Evolutionary conservation across 768 basidiomycete species (phyloP).

Genomic region (Macrolepiota fuliginosa): DNA sequence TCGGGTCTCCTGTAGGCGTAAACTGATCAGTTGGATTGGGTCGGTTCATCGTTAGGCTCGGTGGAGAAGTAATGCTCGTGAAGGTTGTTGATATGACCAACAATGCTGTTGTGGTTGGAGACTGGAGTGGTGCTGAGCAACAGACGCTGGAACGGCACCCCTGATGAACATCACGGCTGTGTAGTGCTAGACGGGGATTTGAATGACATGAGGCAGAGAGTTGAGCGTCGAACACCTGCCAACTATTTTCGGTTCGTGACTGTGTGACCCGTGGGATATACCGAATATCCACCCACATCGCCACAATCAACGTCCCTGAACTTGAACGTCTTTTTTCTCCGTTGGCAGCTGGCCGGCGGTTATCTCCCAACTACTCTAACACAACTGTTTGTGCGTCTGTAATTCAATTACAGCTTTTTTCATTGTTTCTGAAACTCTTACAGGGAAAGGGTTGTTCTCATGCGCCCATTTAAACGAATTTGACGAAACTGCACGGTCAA

Average conservation of each 20-base stretch:
- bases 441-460: background rate
- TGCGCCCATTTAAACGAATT: background rate
- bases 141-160: background rate
- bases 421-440: background rate
- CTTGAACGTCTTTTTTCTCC: background rate
- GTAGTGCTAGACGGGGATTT: background rate
- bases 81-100: background rate
- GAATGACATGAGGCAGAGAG: background rate
- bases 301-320: background rate
- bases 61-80: background rate
- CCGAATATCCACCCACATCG: background rate
- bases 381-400: background rate
- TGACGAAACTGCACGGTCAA: background rate
- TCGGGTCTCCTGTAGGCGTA: slow-evolving; percentile 8
- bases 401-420: background rate
- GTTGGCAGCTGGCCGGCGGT: background rate
- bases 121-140: background rate
- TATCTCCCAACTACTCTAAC: background rate
- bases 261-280: background rate
- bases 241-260: background rate
- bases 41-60: background rate
- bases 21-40: background rate
- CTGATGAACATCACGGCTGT: background rate
- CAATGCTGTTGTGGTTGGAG: background rate
- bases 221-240: background rate